A percentile compares a stretch with the other conserved stretches of the same genome.
phyloP scores from a whole-genome alignment of 225 moss, liverwort and hornwort species.

The Climacium dendroides region DNA sequence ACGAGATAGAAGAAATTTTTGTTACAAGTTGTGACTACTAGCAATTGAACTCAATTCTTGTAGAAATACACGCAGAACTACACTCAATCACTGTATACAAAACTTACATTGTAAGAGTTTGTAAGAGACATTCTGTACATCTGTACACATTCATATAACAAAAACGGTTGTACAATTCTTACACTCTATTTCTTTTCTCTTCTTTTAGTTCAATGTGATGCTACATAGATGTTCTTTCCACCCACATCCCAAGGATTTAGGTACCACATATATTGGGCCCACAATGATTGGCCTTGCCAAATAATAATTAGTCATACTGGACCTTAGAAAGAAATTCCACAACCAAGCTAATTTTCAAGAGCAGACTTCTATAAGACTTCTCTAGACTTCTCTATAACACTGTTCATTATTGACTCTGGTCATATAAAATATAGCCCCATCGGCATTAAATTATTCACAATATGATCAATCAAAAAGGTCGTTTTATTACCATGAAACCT shows the following conservation, averaged over 20 bases:
- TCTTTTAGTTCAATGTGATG: not conserved
- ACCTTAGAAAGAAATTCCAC: not conserved
- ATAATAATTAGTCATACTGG: not conserved
- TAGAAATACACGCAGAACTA: not conserved
- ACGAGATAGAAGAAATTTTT: not conserved
- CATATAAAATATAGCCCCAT: too few relatives aligned
- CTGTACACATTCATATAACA: not conserved
- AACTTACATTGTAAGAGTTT: not conserved
- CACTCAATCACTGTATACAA: not conserved
- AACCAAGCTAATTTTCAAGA: not conserved
- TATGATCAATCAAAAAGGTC: not conserved
- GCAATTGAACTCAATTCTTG: not conserved
- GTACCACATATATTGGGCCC: not conserved
- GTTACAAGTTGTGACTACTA: not conserved
- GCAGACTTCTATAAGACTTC: not conserved
- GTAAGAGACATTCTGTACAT: not conserved
- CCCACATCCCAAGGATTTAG: not conserved
- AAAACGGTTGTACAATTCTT: not conserved
- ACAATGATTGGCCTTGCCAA: not conserved
- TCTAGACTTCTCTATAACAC: too few relatives aligned
- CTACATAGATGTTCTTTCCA: not conserved
- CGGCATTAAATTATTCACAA: not conserved
- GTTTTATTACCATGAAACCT: not conserved
- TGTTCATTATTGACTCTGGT: not conserved
- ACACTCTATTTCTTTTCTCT: not conserved